Percentiles rank a stretch among this genome's conserved stretches.
phyloP scores from a whole-genome alignment of 2,329 filamentous ascomycete species.

The Xylariaceae sp. region DNA sequence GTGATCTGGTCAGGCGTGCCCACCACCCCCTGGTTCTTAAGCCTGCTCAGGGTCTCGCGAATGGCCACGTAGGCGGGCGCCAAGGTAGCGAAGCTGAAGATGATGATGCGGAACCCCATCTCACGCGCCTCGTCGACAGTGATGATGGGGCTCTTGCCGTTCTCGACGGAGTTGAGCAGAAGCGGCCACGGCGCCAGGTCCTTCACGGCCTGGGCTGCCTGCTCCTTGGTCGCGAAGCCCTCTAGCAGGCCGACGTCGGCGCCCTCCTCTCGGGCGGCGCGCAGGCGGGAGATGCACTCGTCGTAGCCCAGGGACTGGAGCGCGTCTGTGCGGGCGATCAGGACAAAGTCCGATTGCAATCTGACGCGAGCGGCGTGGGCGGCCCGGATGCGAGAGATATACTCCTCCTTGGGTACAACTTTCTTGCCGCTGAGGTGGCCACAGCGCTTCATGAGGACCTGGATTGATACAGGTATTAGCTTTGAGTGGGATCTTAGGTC shows the following conservation, averaged over 20 bases:
- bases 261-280: slow-evolving; percentile 46
- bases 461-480: background rate
- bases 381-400: slow-evolving; percentile 52
- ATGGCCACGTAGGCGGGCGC: slow-evolving; percentile 43
- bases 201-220: slow-evolving; percentile 42
- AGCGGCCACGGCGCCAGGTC: slow-evolving; percentile 39
- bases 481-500: background rate
- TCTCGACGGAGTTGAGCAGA: slow-evolving; percentile 54
- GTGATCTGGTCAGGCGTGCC: slow-evolving; percentile 26
- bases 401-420: slow-evolving; percentile 48
- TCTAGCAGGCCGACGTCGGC: slow-evolving; percentile 60
- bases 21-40: slow-evolving; percentile 32
- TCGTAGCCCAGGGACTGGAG: slow-evolving; percentile 54
- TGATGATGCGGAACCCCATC: slow-evolving; percentile 56
- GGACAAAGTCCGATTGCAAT: slow-evolving; percentile 52
- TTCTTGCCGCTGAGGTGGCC: slow-evolving; percentile 60
- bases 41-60: slow-evolving; percentile 28
- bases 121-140: slow-evolving; percentile 47
- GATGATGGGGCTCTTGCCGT: slow-evolving; percentile 50
- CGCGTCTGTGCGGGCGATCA: slow-evolving; percentile 63
- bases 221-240: slow-evolving; percentile 47
- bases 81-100: slow-evolving; percentile 49
- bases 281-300: slow-evolving; percentile 47
- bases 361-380: slow-evolving; percentile 45
- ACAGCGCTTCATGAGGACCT: slow-evolving; percentile 55